Base-by-base conservation (phyloP, 2,329 filamentous ascomycete genomes). In the Xylaria hypoxylon region DNA sequence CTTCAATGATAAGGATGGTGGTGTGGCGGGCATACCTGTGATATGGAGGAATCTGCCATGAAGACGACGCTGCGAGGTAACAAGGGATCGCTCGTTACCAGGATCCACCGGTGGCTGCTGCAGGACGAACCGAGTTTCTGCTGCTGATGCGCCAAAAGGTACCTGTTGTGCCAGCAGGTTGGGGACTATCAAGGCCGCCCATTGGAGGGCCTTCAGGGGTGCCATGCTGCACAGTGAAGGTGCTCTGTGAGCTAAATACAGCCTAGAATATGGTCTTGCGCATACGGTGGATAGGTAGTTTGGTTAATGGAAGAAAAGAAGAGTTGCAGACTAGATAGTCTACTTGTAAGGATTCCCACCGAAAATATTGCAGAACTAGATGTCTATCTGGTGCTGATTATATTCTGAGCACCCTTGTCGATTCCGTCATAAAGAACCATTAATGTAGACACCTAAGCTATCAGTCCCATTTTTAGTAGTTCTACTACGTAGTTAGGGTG, bases 31-130 rank as follows among this genome's bases (percentile, higher is more conserved):
- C 85, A 68, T 82, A 95, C 93, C 94, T 80, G 93, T 96, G 73
- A 97, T 92, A 80, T 97, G 93, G 76, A 97, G 84, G 81, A 97
- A 97, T 77, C 87, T 88, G 70, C 93, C 93, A 70, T 87, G 86
- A 73, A 93, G 80, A 74, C 83, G 85, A 69, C 81, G 81, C 55
- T 71, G 72, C 22, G 71, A 70, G 58, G 72, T 61, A 63, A 60
- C 60, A 13, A 69, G 67, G 59, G 65, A 57, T 47, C 48, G 50
- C 31, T 51, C 60, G 65, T 64, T 73, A 64, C 68, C 69, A 42
- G 70, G 62, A 55, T 68, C 45, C 2, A 15, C 17, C 55, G 53
- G 67, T 56, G 58, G 67, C 65, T 76, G 74, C 69, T 76, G 74
- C 69, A 77, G 71, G 64, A 74, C 74, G 57, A 66, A 58, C 70